phyloP scores from a whole-genome alignment of 805 yeast genomes.

The Candida sanyiensis region DNA sequence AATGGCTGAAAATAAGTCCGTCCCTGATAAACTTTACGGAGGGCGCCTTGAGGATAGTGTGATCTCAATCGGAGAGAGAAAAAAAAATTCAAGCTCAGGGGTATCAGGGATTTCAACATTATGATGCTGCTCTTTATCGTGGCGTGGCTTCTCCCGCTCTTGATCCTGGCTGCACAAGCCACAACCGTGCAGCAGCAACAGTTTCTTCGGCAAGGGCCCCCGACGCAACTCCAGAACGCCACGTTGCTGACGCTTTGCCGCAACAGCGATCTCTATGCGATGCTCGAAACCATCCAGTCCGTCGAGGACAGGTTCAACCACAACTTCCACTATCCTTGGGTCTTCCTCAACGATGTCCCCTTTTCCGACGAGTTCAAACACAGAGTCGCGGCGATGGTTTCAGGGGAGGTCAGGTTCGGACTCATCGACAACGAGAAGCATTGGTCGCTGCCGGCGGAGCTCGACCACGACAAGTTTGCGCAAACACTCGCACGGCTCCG shows the following conservation, averaged over 20 bases:
- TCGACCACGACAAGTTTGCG: slow-evolving; percentile 40
- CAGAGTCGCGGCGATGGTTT: slow-evolving; percentile 35
- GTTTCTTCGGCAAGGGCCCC: not conserved
- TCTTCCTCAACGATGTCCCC: slow-evolving; percentile 66
- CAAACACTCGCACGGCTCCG: too few relatives aligned
- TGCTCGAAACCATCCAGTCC: slow-evolving; percentile 48
- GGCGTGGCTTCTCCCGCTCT: not conserved
- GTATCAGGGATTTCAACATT: too few relatives aligned
- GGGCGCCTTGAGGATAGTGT: too few relatives aligned
- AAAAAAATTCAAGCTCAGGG: too few relatives aligned
- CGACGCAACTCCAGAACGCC: slow-evolving; percentile 44
- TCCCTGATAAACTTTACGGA: too few relatives aligned
- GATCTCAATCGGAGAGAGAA: too few relatives aligned
- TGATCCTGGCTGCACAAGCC: not conserved
- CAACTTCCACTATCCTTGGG: slow-evolving; percentile 76
- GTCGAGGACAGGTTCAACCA: slow-evolving; percentile 62
- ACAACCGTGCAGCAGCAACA: too few relatives aligned
- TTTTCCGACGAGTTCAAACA: slow-evolving; percentile 54
- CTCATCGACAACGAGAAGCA: slow-evolving; percentile 32
- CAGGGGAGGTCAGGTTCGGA: slow-evolving; percentile 42
- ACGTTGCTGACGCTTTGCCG: slow-evolving; percentile 70
- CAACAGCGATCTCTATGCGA: slow-evolving; percentile 48
- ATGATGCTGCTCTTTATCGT: too few relatives aligned
- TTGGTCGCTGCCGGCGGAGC: slow-evolving; percentile 58
- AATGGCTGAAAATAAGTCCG: too few relatives aligned